Evolutionary conservation across 352 stramenopile genomes (phyloP), one percentile per base, ranked within the genome.

Genomic region (Phytophthora capsici): DNA sequence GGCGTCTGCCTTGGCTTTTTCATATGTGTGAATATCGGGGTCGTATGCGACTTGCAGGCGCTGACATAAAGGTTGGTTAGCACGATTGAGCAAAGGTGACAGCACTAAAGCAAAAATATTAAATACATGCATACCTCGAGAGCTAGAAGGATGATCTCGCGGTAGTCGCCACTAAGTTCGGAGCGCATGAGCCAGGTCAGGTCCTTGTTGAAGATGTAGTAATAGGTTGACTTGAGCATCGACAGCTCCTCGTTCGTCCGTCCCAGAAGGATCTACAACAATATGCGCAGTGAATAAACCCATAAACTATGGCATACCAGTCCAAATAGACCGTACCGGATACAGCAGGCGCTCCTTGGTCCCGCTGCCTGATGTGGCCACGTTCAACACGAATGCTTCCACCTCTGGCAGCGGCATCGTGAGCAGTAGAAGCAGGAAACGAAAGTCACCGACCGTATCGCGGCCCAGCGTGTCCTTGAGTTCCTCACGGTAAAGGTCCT

Each of bases 151-250:
- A 90, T 81, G 41, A 91, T 71, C 52, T 84, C 86, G 58, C 76
- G 80, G 61, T 89, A 87, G 71, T 94, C 83, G 19, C 85, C 85
- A 37, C 74, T 80, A 8, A 90, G 69, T 56, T 91, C 82, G 17
- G 77, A 82, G 44, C 77, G 65, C 75, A 92, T 82, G 22, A 86
- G 66, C 58, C 82, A 83, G 16, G 71, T 77, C 53, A 92, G 67
- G 51, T 94, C 85, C 57, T 89, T 71, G 54, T 89, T 86, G 66
- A 86, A 90, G 65, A 86, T 84, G 51, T 90, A 80, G 55, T 85
- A 90, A 67, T 88, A 92, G 47, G 81, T 88, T 54, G 76, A 79
- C 67, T 88, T 89, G 44, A 94, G 73, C 71, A 92, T 80, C 26
- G 75, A 75, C 30, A 94, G 63, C 63, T 94, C 86, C 26, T 89